phyloP scores from a whole-genome alignment of 2,329 filamentous ascomycete species.

The Aspergillus flavus region DNA sequence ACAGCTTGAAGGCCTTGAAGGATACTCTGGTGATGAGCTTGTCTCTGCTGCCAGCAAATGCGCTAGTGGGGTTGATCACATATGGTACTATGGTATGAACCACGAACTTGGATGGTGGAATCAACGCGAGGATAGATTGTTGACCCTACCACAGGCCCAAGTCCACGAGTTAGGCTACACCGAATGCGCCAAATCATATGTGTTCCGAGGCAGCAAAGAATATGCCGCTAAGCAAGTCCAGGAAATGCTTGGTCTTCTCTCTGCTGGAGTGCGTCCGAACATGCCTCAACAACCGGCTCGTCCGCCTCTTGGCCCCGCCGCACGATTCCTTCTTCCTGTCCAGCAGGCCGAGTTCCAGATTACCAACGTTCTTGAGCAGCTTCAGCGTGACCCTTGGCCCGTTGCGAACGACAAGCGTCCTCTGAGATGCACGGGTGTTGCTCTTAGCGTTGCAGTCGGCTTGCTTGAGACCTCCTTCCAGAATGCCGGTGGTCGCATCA shows the following conservation, averaged over 20 bases:
- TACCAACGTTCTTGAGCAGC: slow-evolving; percentile 90
- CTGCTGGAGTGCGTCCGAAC: slow-evolving; percentile 71
- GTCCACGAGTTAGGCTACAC: slow-evolving; percentile 98
- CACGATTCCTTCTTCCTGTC: slow-evolving; percentile 89
- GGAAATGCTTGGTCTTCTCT: slow-evolving; percentile 83
- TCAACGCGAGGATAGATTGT: slow-evolving; percentile 12
- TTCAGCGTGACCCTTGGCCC: slow-evolving; percentile 97
- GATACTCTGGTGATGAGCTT: slow-evolving; percentile 69
- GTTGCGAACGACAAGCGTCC: slow-evolving; percentile 90
- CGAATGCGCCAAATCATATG: slow-evolving; percentile 97
- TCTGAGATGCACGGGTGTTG: slow-evolving; percentile 90
- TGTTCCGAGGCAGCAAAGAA: slow-evolving; percentile 97
- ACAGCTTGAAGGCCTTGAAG: slow-evolving; percentile 67
- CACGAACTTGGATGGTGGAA: slow-evolving; percentile 8
- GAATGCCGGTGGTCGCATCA: slow-evolving; percentile 91
- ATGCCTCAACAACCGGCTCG: slow-evolving; percentile 74
- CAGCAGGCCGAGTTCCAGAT: slow-evolving; percentile 97
- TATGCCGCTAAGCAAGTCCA: slow-evolving; percentile 99
- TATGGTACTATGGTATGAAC: slow-evolving; percentile 81
- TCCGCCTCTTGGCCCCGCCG: slow-evolving; percentile 74
- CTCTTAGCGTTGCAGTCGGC: slow-evolving; percentile 91
- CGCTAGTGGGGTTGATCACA: slow-evolving; percentile 66
- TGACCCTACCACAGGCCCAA: slow-evolving; percentile 64
- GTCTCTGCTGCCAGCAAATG: slow-evolving; percentile 64
- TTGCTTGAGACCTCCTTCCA: slow-evolving; percentile 93